phyloP scores from a whole-genome alignment of 2,329 filamentous ascomycete genomes.

The Ceratocystis cubensis region DNA sequence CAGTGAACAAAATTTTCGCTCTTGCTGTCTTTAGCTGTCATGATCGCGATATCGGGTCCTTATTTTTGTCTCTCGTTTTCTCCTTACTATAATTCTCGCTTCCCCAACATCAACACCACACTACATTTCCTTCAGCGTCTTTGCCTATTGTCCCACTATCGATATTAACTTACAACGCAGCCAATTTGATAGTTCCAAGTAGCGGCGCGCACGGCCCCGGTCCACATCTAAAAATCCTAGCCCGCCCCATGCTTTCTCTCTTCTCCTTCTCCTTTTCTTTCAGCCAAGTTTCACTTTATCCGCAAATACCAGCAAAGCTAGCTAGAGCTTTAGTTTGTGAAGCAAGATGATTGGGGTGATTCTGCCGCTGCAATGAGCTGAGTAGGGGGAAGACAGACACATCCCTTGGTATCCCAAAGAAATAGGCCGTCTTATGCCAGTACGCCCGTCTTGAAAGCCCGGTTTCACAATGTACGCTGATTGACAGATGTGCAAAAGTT shows the following conservation, averaged over 20 bases:
- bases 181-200: conserved; percentile 7
- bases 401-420: not conserved
- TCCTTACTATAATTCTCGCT: not conserved
- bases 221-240: not conserved
- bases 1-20: not conserved
- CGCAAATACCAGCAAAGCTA: not conserved
- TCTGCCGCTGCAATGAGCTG: not conserved
- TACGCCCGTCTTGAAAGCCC: not conserved
- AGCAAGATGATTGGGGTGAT: not conserved
- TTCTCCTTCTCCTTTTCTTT: not conserved
- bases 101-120: not conserved
- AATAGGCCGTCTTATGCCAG: not conserved
- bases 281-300: conserved; percentile 5
- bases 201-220: conserved; percentile 3
- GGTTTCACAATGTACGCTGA: not conserved
- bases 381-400: not conserved
- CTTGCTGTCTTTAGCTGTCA: not conserved
- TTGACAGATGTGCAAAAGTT: not conserved
- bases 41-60: not conserved
- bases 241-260: not conserved
- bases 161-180: not conserved
- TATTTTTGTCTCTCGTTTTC: not conserved
- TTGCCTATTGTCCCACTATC: not conserved
- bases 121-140: not conserved
- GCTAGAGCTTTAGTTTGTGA: not conserved